Evolutionary conservation across 805 yeast genomes (phyloP).

Genomic region (Candida tallmaniae): DNA sequence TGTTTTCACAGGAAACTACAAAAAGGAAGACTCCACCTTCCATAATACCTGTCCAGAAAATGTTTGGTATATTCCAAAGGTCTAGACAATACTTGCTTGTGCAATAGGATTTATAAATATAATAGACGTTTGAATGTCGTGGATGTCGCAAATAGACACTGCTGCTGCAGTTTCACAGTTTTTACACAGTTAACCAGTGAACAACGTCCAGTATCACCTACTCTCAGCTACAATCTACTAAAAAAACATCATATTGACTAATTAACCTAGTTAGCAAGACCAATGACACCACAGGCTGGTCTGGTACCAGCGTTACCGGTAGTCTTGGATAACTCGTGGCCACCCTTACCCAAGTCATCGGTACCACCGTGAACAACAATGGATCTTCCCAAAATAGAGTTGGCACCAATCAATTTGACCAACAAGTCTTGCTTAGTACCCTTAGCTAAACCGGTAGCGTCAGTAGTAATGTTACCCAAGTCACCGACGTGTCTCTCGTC

Average conservation of each 20-base stretch:
- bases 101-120: too few relatives aligned
- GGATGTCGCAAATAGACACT: too few relatives aligned
- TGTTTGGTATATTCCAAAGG: slow-evolving; percentile 30
- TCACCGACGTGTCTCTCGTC: slow-evolving; percentile 88
- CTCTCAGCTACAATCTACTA: too few relatives aligned
- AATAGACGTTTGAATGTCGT: too few relatives aligned
- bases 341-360: slow-evolving; percentile 95
- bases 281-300: slow-evolving; percentile 98
- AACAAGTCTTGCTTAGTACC: slow-evolving; percentile 77
- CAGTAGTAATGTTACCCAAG: slow-evolving; percentile 90
- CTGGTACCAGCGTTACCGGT: slow-evolving; percentile 98
- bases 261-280: slow-evolving; percentile 44
- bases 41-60: slow-evolving; percentile 60
- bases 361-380: slow-evolving; percentile 90
- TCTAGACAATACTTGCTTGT: too few relatives aligned
- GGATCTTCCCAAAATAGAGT: slow-evolving; percentile 91
- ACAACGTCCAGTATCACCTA: too few relatives aligned
- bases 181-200: too few relatives aligned
- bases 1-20: slow-evolving; percentile 55
- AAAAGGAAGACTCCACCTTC: slow-evolving; percentile 55
- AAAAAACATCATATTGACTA: too few relatives aligned
- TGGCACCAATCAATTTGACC: slow-evolving; percentile 78
- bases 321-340: slow-evolving; percentile 82
- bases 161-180: too few relatives aligned
- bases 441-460: slow-evolving; percentile 84